Percentiles rank a stretch among this genome's conserved stretches.
Evolutionary conservation across 208 protist genomes (phyloP).

Genomic region (Porcisia hertigi): DNA sequence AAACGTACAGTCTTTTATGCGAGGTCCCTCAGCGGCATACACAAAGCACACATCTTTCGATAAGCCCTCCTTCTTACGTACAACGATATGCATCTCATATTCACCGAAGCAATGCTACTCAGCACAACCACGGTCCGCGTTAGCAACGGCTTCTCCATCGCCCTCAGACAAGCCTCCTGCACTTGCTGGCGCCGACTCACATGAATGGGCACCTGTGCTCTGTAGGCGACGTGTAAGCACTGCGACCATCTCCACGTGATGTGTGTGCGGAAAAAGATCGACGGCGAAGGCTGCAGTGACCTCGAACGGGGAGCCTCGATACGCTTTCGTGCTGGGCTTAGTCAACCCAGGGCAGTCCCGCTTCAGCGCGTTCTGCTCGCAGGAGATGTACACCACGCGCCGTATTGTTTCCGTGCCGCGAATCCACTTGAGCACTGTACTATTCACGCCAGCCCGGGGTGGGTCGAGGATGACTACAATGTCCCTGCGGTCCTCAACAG

Average conservation of each 20-base stretch:
- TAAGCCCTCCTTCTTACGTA: not conserved
- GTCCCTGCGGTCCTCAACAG: constrained; percentile 45
- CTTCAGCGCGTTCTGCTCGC: constrained; percentile 92
- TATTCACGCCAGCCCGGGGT: constrained; percentile 85
- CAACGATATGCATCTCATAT: not conserved
- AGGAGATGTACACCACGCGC: constrained; percentile 95
- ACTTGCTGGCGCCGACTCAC: not conserved
- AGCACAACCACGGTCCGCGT: not conserved
- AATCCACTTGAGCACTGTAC: constrained; percentile 94
- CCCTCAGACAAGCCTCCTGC: constrained; percentile 2
- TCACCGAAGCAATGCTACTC: not conserved
- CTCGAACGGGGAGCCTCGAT: constrained; percentile 81
- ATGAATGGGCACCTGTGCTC: not conserved
- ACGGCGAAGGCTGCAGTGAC: constrained; percentile 87
- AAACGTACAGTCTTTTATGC: not conserved
- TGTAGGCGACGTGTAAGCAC: constrained; percentile 74
- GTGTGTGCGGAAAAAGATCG: constrained; percentile 96
- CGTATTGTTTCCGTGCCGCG: constrained; percentile 83
- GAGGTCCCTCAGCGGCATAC: not conserved
- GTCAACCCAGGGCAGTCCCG: constrained; percentile 82
- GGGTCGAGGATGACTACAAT: constrained; percentile 93
- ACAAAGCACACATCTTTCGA: not conserved
- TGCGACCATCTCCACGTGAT: constrained; percentile 93
- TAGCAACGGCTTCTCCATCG: constrained; percentile 4
- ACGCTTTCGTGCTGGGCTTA: constrained; percentile 79